A percentile compares a stretch with the other conserved stretches of the same genome.
These are phyloP conservation scores for Saitozyma podzolica DNA, from an alignment of 768 basidiomycete species.

Conservation along the genomic window DNA sequence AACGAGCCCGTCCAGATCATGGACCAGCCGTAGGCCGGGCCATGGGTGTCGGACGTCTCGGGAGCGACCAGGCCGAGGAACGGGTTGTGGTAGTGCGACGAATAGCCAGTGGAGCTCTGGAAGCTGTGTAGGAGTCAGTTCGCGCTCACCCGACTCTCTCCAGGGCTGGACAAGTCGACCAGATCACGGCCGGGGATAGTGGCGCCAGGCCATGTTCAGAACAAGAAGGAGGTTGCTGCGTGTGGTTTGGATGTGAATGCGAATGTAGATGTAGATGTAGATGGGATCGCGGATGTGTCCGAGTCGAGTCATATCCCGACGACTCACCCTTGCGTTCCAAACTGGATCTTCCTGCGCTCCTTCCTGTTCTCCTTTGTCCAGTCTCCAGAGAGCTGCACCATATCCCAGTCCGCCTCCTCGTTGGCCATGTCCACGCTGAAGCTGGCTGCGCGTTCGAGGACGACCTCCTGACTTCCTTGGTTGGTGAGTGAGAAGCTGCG, in stretches of 20 bases:
- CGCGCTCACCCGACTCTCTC: not conserved
- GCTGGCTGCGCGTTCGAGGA: constrained; percentile 18
- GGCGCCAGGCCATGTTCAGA: no score
- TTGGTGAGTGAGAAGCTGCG: constrained; percentile 18
- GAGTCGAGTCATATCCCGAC: not conserved
- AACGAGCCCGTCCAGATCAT: constrained; percentile 29
- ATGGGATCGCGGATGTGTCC: no score
- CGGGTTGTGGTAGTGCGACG: constrained; percentile 33
- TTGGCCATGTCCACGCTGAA: constrained; percentile 16
- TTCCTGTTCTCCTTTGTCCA: constrained; percentile 26
- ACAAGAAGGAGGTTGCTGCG: no score
- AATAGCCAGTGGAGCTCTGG: constrained; percentile 29
- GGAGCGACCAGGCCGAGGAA: constrained; percentile 26
- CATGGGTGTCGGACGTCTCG: constrained; percentile 18
- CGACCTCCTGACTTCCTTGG: not conserved
- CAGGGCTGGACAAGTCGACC: no score
- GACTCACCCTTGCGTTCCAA: constrained; percentile 27
- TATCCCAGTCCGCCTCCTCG: constrained; percentile 23
- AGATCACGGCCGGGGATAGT: no score
- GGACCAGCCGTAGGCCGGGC: constrained; percentile 29
- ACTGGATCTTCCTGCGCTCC: constrained; percentile 13
- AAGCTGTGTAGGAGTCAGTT: constrained; percentile 10
- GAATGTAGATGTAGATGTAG: no score
- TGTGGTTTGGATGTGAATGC: no score
- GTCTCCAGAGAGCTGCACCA: constrained; percentile 26